Conservation (phyloP, 495 filamentous ascomycete genomes). For the Xylaria bambusicola region DNA sequence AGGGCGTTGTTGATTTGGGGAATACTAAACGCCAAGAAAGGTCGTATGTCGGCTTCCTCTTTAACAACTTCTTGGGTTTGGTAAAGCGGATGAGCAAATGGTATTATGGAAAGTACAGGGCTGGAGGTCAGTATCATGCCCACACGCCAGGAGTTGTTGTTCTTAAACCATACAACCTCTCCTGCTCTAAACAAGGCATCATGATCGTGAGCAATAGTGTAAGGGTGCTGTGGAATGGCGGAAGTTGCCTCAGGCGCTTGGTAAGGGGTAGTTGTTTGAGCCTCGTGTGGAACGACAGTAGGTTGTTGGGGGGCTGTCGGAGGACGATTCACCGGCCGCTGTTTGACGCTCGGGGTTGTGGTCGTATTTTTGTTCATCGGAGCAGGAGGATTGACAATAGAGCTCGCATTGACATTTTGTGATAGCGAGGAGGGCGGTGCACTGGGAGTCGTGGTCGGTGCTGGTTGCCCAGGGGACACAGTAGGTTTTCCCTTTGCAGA, state of each 20-base stretch:
- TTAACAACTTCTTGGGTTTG: slow-evolving; percentile 27
- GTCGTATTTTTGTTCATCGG: background rate
- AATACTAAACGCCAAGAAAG: slow-evolving; percentile 50
- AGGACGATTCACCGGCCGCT: background rate
- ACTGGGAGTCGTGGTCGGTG: background rate
- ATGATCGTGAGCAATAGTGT: slow-evolving; percentile 11
- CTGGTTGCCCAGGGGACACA: background rate
- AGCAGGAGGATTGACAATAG: background rate
- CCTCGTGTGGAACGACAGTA: background rate
- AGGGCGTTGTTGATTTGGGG: slow-evolving; percentile 27
- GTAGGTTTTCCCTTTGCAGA: slow-evolving; percentile 1
- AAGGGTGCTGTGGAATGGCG: slow-evolving; percentile 8
- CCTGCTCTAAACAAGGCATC: slow-evolving; percentile 41
- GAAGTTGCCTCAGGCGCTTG: slow-evolving; percentile 9
- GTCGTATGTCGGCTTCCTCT: slow-evolving; percentile 41
- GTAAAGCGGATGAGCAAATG: slow-evolving; percentile 20
- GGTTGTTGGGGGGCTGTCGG: background rate
- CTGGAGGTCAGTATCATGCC: slow-evolving; percentile 37
- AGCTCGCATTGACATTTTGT: background rate
- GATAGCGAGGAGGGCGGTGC: background rate
- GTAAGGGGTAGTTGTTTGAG: background rate
- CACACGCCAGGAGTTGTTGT: slow-evolving; percentile 38
- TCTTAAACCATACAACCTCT: slow-evolving; percentile 47
- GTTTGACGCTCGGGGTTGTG: background rate
- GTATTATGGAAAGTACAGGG: slow-evolving; percentile 19